phyloP scores from a whole-genome alignment of 768 basidiomycete species.

The Lyophyllum shimeji region DNA sequence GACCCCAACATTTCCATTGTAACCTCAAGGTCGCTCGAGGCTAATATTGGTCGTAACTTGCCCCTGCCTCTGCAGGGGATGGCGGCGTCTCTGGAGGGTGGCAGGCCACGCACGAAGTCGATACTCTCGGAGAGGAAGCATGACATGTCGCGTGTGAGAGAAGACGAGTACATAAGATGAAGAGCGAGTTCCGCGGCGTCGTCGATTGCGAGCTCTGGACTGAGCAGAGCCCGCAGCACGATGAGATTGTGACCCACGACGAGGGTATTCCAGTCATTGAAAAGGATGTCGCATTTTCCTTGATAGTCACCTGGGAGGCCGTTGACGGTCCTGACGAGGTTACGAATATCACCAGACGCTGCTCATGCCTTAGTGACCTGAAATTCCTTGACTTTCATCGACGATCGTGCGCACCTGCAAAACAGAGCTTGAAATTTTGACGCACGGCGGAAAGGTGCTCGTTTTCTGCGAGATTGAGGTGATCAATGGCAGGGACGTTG shows the following conservation, averaged over 20 bases:
- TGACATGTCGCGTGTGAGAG: slow-evolving; percentile 23
- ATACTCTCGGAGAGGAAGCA: slow-evolving; percentile 24
- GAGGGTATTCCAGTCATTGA: slow-evolving; percentile 22
- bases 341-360: slow-evolving; percentile 30
- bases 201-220: slow-evolving; percentile 19
- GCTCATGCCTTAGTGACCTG: neutral
- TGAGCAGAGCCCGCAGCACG: slow-evolving; percentile 26
- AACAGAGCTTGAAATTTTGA: slow-evolving; percentile 25
- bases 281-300: slow-evolving; percentile 22
- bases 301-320: slow-evolving; percentile 21
- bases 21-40: slow-evolving; percentile 15
- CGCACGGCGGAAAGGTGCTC: slow-evolving; percentile 12
- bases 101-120: slow-evolving; percentile 18
- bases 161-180: slow-evolving; percentile 34
- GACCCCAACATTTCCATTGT: slow-evolving; percentile 25
- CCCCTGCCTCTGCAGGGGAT: slow-evolving; percentile 24
- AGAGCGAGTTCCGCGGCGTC: slow-evolving; percentile 30
- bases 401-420: slow-evolving; percentile 19
- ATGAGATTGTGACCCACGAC: slow-evolving; percentile 23
- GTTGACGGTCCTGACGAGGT: slow-evolving; percentile 29
- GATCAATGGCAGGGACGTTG: slow-evolving; percentile 29
- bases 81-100: slow-evolving; percentile 10
- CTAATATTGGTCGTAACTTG: slow-evolving; percentile 19
- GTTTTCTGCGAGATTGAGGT: slow-evolving; percentile 23
- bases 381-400: neutral